phyloP scores from a whole-genome alignment of 768 basidiomycete species.

The Austroboletus eburneus region DNA sequence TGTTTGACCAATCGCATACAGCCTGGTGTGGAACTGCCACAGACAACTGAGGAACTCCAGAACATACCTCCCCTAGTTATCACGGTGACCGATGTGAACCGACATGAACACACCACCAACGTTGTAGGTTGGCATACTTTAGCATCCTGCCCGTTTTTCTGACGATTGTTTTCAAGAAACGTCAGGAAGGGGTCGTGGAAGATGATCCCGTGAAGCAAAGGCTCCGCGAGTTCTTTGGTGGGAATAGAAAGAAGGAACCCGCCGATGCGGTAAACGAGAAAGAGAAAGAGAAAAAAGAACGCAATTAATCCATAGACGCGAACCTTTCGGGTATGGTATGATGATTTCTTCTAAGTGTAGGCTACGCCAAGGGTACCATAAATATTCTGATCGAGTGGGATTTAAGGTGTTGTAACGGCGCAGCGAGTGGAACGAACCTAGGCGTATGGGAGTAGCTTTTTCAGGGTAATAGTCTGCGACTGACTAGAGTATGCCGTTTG shows the following conservation, averaged over 20 bases:
- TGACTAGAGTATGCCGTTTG: constrained; percentile 62
- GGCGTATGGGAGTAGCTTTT: constrained; percentile 72
- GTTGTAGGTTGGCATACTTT: constrained; percentile 43
- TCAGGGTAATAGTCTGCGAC: constrained; percentile 63
- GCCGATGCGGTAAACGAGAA: constrained; percentile 11
- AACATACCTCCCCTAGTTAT: constrained; percentile 36
- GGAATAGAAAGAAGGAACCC: constrained; percentile 16
- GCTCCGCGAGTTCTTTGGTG: constrained; percentile 70
- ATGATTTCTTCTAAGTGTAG: constrained; percentile 1
- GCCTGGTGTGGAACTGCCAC: constrained; percentile 26
- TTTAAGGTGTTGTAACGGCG: no score
- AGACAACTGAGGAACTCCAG: constrained; percentile 15
- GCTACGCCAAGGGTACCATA: constrained; percentile 6
- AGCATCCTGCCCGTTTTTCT: neutral
- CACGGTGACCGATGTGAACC: constrained; percentile 49
- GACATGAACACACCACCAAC: constrained; percentile 48
- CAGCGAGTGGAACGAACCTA: constrained; percentile 25
- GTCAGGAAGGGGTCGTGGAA: constrained; percentile 76
- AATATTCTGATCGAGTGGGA: no score
- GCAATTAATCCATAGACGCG: constrained; percentile 5
- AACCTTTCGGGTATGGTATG: neutral
- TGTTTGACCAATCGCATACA: constrained; percentile 15
- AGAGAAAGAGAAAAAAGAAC: constrained; percentile 17
- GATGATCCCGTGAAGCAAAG: constrained; percentile 74
- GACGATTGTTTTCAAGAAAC: constrained; percentile 38